Percentiles rank a stretch among this genome's conserved stretches.
These are phyloP conservation scores for Wickerhamomyces sydowiorum DNA, from an alignment of 805 yeast species.

Conservation along the genomic window DNA sequence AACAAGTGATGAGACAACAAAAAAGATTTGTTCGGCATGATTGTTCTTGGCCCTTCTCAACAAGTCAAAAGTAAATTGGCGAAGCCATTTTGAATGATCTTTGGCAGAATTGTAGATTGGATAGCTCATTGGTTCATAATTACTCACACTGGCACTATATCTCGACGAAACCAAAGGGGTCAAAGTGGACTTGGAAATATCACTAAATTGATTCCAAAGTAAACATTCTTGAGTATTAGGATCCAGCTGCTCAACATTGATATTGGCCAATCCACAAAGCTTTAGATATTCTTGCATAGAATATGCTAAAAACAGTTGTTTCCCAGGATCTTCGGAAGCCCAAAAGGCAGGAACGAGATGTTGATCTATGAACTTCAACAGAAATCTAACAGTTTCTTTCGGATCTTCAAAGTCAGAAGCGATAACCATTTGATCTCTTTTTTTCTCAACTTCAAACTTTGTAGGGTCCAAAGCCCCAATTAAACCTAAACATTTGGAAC, in stretches of 20 bases:
- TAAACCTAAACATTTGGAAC: slow-evolving; percentile 66
- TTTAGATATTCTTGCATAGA: slow-evolving; percentile 84
- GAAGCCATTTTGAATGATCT: slow-evolving; percentile 68
- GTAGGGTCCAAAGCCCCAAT: slow-evolving; percentile 75
- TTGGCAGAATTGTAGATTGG: slow-evolving; percentile 60
- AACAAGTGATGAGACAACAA: slow-evolving; percentile 57
- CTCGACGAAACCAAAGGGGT: slow-evolving; percentile 71
- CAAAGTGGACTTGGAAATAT: slow-evolving; percentile 64
- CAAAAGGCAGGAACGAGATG: slow-evolving; percentile 79
- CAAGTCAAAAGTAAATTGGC: slow-evolving; percentile 60
- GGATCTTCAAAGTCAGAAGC: slow-evolving; percentile 58
- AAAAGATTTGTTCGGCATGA: slow-evolving; percentile 41
- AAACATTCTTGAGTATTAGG: slow-evolving; percentile 22
- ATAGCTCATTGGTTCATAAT: slow-evolving; percentile 40
- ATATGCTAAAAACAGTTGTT: slow-evolving; percentile 78
- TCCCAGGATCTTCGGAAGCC: slow-evolving; percentile 83
- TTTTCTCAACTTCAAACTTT: slow-evolving; percentile 37
- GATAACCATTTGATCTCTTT: slow-evolving; percentile 40
- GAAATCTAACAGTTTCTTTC: slow-evolving; percentile 58
- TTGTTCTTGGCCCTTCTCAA: slow-evolving; percentile 32
- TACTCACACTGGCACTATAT: slow-evolving; percentile 47
- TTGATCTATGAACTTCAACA: slow-evolving; percentile 58
- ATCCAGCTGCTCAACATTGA: slow-evolving; percentile 24
- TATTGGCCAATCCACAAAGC: slow-evolving; percentile 43
- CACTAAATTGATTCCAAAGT: slow-evolving; percentile 61